These are phyloP conservation scores for Peribolospora baueri DNA, from an alignment of 768 basidiomycete genomes.

Conservation along the genomic window DNA sequence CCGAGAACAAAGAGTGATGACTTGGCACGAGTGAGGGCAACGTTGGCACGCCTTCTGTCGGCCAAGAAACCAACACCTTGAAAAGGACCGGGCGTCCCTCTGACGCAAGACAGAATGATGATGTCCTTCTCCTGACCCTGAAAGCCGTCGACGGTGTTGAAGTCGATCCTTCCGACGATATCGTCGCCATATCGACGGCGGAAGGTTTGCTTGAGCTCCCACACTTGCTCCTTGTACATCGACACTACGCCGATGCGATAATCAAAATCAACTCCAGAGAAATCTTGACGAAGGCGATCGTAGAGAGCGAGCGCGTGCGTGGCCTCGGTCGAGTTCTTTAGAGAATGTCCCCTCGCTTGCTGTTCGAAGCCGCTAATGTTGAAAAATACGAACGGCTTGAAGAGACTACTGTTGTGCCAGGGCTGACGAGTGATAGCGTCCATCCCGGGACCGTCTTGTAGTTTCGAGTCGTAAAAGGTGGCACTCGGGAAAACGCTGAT, in stretches of 20 bases:
- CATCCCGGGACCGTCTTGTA: conserved; percentile 79
- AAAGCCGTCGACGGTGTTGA: conserved; percentile 90
- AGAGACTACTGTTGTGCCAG: conserved; percentile 43
- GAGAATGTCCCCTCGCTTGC: conserved; percentile 37
- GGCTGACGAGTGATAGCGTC: conserved; percentile 48
- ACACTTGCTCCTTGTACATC: conserved; percentile 80
- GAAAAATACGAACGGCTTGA: conserved; percentile 55
- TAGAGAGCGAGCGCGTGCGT: conserved; percentile 55
- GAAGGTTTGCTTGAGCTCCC: conserved; percentile 47
- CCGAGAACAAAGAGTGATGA: conserved; percentile 31
- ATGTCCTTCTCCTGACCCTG: conserved; percentile 98
- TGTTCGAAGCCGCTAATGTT: conserved; percentile 51
- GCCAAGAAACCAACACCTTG: conserved; percentile 66
- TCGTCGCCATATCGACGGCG: conserved; percentile 41
- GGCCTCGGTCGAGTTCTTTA: conserved; percentile 51
- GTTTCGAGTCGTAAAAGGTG: conserved; percentile 55
- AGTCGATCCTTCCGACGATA: conserved; percentile 50
- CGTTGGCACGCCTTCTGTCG: conserved; percentile 24
- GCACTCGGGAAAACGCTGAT: conserved; percentile 73
- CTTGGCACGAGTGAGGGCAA: conserved; percentile 1
- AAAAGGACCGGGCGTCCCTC: conserved; percentile 56
- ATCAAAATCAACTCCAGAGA: conserved; percentile 24
- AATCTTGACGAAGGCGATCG: conserved; percentile 41
- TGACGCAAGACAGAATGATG: conserved; percentile 89
- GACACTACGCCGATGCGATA: conserved; percentile 50